Base-by-base conservation (phyloP, 306 rosid species). In the Prunus mira region DNA sequence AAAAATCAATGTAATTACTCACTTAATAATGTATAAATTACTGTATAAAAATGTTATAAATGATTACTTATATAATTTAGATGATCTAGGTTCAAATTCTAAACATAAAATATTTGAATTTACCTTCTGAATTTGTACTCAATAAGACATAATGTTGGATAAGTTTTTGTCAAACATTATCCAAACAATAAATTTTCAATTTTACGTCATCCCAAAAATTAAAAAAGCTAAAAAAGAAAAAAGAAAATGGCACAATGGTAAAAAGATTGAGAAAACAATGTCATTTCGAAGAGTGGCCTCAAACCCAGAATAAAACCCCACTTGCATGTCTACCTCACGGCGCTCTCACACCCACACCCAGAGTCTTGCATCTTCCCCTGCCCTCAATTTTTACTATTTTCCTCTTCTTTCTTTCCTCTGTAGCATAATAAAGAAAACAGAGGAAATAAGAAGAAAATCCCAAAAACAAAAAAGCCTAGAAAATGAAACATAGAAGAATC, bases 231-330 rank as follows among this genome's bases (percentile, higher is more conserved):
- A 75, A 77, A 80, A 80, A 61, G 6, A 57, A 6, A 58, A 71
- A 10, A 3, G 20, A 47, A 15, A 80, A 69, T 82, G 92, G 90
- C 27, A 79, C 13, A 72, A 15, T 0, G 0, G 93, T 88, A 80
- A 88, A 83, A 84, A 5, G 69, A 28, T 0, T 0, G 0, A 3
- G 52, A 57, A 83, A 58, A 28, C 34, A 74, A 18, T 30, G 97
- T 82, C 83, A 78, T 52, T 60, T 11, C 4, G 15, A 5, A 9
- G 0, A 27, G 56, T 3, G 70, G 10, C 12, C 19, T 32, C 74
- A 65, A 81, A 73, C 82, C 76, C 79, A 80, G 79, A 79, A 79
- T 65, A 84, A 85, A 88, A 65, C 73, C 75, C 80, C 84, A 80
- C 88, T 83, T 86, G 74, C 82, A 79, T 74, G 82, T 47, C 61